These are phyloP conservation scores for Tricholoma bakamatsutake DNA, from an alignment of 768 basidiomycete species.

Conservation along the genomic window DNA sequence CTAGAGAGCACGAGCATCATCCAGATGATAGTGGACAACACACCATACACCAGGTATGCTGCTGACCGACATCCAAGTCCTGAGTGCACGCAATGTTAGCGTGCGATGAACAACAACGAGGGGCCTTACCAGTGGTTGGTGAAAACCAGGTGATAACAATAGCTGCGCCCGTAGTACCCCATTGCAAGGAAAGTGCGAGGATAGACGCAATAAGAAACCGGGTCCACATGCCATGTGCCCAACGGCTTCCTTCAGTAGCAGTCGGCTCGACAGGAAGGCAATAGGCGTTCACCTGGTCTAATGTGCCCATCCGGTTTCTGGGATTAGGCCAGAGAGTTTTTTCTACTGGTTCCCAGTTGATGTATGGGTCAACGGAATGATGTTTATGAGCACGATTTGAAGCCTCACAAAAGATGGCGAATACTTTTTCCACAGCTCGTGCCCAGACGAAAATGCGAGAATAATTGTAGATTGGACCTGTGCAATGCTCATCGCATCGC, in stretches of 20 bases:
- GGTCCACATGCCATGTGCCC: slow-evolving; percentile 16
- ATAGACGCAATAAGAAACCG: slow-evolving; percentile 16
- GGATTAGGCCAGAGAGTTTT: neutral
- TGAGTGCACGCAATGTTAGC: slow-evolving; percentile 1
- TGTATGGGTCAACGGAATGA: slow-evolving; percentile 12
- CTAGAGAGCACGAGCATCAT: slow-evolving; percentile 23
- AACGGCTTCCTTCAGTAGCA: slow-evolving; percentile 1
- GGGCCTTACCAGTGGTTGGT: slow-evolving; percentile 17
- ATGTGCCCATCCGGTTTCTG: slow-evolving; percentile 15
- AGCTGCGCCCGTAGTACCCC: slow-evolving; percentile 24
- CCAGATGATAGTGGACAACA: slow-evolving; percentile 28
- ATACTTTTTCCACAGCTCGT: slow-evolving; percentile 19
- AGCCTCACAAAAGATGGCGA: slow-evolving; percentile 18
- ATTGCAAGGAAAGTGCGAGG: slow-evolving; percentile 21
- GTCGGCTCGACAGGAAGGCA: slow-evolving; percentile 3
- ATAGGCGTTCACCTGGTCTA: slow-evolving; percentile 16
- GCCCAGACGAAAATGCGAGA: slow-evolving; percentile 25
- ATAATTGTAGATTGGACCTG: slow-evolving; percentile 26
- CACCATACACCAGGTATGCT: slow-evolving; percentile 26
- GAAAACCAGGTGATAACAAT: slow-evolving; percentile 21
- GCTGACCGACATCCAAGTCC: slow-evolving; percentile 30
- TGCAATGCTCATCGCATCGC: slow-evolving; percentile 17
- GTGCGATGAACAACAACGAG: no score
- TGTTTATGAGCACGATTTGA: slow-evolving; percentile 12
- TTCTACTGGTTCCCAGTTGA: slow-evolving; percentile 12